phyloP scores from a whole-genome alignment of 352 stramenopile species.

The Phytopythium ostracodes region DNA sequence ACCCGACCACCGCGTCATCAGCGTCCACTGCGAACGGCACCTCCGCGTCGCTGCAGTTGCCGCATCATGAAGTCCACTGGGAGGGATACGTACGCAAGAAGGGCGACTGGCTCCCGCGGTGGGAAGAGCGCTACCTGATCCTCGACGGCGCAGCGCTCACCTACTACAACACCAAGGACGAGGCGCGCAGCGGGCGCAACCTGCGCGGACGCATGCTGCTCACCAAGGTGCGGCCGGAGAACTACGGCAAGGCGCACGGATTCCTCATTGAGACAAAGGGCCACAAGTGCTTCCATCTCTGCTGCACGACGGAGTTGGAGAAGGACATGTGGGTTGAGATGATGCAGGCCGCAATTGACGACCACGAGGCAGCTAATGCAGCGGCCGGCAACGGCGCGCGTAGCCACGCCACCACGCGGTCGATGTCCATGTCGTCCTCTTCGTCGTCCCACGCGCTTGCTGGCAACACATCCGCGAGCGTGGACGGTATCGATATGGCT shows the following conservation, averaged over 20 bases:
- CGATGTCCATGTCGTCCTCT: constrained; percentile 8
- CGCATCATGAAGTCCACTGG: constrained; percentile 80
- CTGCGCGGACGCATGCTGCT: constrained; percentile 81
- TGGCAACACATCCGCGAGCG: constrained; percentile 2
- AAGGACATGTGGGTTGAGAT: constrained; percentile 92
- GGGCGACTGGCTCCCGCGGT: constrained; percentile 87
- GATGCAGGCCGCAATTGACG: constrained; percentile 87
- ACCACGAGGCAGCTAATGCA: constrained; percentile 21
- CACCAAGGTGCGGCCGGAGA: constrained; percentile 73
- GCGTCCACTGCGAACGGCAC: constrained; percentile 23
- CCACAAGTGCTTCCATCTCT: constrained; percentile 87
- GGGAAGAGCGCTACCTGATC: constrained; percentile 87
- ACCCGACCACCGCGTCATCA: constrained; percentile 14
- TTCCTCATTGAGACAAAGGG: constrained; percentile 86
- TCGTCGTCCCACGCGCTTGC: background rate
- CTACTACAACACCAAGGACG: constrained; percentile 88
- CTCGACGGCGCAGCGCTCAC: constrained; percentile 77
- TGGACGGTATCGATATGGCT: constrained; percentile 11
- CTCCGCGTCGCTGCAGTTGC: constrained; percentile 25
- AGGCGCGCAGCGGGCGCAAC: constrained; percentile 75
- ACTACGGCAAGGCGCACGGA: constrained; percentile 86
- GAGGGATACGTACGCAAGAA: constrained; percentile 89
- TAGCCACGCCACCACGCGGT: background rate
- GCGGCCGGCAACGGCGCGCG: background rate
- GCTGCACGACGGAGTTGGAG: constrained; percentile 81